phyloP scores from a whole-genome alignment of 2,329 filamentous ascomycete genomes.

The Tympanopsis confertula region DNA sequence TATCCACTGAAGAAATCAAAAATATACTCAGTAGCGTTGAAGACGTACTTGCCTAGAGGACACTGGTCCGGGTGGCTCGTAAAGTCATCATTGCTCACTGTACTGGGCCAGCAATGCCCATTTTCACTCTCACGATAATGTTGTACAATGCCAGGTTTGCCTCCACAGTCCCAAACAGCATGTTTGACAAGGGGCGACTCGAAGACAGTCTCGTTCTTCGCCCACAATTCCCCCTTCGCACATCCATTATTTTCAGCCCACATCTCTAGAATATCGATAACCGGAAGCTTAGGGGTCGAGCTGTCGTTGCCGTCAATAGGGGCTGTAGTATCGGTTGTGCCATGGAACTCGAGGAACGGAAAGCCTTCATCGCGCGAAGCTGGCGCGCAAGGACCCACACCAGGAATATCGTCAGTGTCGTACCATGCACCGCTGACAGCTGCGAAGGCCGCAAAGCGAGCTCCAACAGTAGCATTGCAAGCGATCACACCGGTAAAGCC shows the following conservation, averaged over 20 bases:
- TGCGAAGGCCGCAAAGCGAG: slow-evolving; percentile 31
- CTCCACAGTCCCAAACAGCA: too few species aligned
- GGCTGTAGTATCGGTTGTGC: background rate
- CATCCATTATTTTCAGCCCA: too few species aligned
- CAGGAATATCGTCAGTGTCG: slow-evolving; percentile 3
- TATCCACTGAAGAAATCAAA: too few species aligned
- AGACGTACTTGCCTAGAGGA: too few species aligned
- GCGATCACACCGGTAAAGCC: slow-evolving; percentile 28
- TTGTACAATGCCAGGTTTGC: too few species aligned
- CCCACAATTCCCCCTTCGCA: background rate
- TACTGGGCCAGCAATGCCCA: too few species aligned
- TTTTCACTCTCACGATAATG: too few species aligned
- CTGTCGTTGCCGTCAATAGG: background rate
- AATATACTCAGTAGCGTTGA: too few species aligned
- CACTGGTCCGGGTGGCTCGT: too few species aligned
- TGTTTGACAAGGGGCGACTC: too few species aligned
- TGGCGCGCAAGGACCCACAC: background rate
- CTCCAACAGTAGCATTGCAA: slow-evolving; percentile 23
- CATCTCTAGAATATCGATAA: background rate
- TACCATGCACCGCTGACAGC: slow-evolving; percentile 32
- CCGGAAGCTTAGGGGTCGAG: background rate
- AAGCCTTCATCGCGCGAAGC: background rate
- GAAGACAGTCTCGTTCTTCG: background rate
- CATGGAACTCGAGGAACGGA: background rate
- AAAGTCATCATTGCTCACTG: too few species aligned